Conservation (phyloP, 257 asterid species). For the Nicotiana tabacum region DNA sequence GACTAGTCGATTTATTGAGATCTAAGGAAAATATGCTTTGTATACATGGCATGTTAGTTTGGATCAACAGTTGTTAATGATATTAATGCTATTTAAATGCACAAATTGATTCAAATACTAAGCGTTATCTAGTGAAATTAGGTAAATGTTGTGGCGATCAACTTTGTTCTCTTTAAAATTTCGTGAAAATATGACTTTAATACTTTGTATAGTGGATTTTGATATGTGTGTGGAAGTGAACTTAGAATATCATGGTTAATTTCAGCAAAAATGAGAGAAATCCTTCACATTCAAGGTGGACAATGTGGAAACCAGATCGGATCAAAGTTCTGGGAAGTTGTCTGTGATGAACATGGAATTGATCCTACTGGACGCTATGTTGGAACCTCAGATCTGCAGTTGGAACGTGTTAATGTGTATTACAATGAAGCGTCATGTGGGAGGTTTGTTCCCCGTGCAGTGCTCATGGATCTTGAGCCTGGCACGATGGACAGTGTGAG, state of each 20-base stretch:
- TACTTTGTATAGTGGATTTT: not conserved
- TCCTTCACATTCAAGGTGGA: conserved; percentile 87
- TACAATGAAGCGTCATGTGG: conserved; percentile 90
- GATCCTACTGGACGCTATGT: conserved; percentile 80
- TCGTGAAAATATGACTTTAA: conserved; percentile 1
- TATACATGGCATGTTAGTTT: not conserved
- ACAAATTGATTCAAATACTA: not conserved
- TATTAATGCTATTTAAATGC: not conserved
- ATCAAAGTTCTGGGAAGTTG: conserved; percentile 90
- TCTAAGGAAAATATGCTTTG: not conserved
- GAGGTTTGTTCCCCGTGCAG: conserved; percentile 90
- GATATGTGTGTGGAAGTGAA: not conserved
- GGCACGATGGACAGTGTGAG: conserved; percentile 96
- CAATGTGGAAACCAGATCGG: conserved; percentile 94
- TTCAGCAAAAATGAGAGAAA: conserved; percentile 75
- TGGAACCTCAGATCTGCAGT: conserved; percentile 79
- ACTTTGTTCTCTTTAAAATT: not conserved
- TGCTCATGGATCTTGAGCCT: conserved; percentile 94
- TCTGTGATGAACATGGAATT: conserved; percentile 85
- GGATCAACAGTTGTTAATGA: not conserved
- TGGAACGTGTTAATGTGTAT: conserved; percentile 87
- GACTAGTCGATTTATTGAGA: not conserved
- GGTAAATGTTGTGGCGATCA: not conserved
- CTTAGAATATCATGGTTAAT: not conserved
- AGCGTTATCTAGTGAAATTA: not conserved